Evolutionary conservation across 257 asterid genomes (phyloP).

Genomic region (Solanum appendiculatum): DNA sequence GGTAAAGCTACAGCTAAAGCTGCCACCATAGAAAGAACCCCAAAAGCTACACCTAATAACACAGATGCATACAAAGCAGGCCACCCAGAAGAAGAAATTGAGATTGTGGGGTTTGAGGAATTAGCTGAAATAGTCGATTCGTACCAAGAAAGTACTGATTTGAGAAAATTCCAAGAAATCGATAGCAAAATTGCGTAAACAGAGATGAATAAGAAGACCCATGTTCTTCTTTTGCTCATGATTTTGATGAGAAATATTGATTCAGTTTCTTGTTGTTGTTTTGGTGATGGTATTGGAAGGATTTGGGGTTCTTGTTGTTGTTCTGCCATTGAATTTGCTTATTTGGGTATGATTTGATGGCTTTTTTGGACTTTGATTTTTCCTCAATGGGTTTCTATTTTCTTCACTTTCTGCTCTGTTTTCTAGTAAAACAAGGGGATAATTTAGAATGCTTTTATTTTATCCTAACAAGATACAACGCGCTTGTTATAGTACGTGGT

Average conservation of each 20-base stretch:
- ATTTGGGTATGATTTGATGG: not conserved
- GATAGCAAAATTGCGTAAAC: constrained; percentile 61
- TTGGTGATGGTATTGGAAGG: not conserved
- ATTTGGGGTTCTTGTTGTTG: constrained; percentile 4
- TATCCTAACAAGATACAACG: not conserved
- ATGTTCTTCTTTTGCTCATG: constrained; percentile 71
- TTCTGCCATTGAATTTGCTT: not conserved
- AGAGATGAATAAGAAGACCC: constrained; percentile 58
- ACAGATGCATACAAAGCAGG: constrained; percentile 65
- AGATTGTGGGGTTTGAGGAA: not conserved
- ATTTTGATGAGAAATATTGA: constrained; percentile 27
- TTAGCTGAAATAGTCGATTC: constrained; percentile 23
- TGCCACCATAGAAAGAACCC: constrained; percentile 71
- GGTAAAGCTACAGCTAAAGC: constrained; percentile 86
- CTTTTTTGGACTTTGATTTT: not conserved
- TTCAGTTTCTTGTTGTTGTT: not conserved
- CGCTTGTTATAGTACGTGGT: not conserved
- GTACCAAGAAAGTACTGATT: constrained; percentile 52
- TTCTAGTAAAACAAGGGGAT: not conserved
- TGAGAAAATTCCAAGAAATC: constrained; percentile 73
- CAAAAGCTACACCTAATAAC: constrained; percentile 59
- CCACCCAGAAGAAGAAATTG: constrained; percentile 24
- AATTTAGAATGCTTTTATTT: not conserved
- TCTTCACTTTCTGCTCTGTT: not conserved
- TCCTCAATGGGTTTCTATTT: not conserved